phyloP scores from a whole-genome alignment of 106 monocot genomes.

The Amphibolis antarctica region DNA sequence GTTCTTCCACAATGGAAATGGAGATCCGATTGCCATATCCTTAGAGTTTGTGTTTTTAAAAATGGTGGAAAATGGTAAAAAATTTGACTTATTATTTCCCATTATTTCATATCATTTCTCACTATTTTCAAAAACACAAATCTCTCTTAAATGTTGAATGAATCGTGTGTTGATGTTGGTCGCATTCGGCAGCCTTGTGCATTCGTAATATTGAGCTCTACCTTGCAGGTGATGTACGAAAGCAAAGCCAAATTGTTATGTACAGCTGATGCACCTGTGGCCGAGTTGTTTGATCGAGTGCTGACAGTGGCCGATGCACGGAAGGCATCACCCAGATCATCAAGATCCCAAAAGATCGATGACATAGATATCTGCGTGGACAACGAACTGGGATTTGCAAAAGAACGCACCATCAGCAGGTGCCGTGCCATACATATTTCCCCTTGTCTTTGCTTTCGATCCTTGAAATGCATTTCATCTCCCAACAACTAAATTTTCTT shows the following conservation, averaged over 20 bases:
- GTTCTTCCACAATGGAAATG: no score
- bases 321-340: conserved; percentile 68
- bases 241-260: conserved; percentile 66
- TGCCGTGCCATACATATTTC: conserved; percentile 7
- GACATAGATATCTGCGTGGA: conserved; percentile 88
- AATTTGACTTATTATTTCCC: no score
- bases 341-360: conserved; percentile 57
- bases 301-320: conserved; percentile 68
- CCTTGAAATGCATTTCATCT: not conserved
- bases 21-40: no score
- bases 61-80: no score
- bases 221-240: conserved; percentile 90
- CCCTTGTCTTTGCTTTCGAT: not conserved
- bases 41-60: no score
- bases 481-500: not conserved
- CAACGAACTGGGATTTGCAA: conserved; percentile 93
- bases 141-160: no score
- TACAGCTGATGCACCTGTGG: conserved; percentile 59
- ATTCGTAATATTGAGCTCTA: not conserved
- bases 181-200: no score
- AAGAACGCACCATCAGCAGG: conserved; percentile 97
- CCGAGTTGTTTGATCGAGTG: conserved; percentile 62
- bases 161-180: no score
- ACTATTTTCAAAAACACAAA: no score
- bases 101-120: no score